These are phyloP conservation scores for Hypsizygus marmoreus DNA, from an alignment of 768 basidiomycete species.

Conservation along the genomic window DNA sequence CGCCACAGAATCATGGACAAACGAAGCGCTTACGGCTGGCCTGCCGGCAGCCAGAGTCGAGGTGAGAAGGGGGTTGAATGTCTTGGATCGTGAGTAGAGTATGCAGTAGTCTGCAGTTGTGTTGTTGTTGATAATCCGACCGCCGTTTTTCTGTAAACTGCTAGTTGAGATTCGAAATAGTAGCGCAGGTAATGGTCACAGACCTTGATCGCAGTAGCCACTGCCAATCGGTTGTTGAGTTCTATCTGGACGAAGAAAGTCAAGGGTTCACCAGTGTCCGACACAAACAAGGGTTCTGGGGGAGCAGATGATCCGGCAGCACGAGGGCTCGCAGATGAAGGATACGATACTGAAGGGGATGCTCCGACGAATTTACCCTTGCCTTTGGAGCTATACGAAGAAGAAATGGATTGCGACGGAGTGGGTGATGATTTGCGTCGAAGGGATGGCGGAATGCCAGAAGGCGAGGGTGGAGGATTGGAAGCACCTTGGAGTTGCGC, in stretches of 20 bases:
- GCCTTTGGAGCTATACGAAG: conserved; percentile 4
- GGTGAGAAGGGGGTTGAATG: conserved; percentile 46
- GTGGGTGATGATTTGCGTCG: conserved; percentile 16
- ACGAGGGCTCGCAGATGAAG: conserved; percentile 1
- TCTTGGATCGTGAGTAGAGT: conserved; percentile 51
- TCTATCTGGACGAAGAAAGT: conserved; percentile 73
- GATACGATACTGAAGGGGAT: conserved; percentile 4
- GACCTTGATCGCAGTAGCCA: conserved; percentile 65
- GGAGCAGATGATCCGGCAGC: conserved; percentile 12
- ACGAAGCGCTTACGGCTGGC: conserved; percentile 52
- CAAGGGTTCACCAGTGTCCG: conserved; percentile 42
- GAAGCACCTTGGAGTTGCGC: not conserved
- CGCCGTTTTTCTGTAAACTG: conserved; percentile 60
- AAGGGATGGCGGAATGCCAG: conserved; percentile 16
- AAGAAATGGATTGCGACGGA: conserved; percentile 9
- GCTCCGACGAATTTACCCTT: conserved; percentile 16
- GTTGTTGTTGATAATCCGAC: conserved; percentile 55
- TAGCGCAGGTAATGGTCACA: conserved; percentile 12
- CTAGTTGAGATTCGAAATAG: not conserved
- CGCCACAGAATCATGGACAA: conserved; percentile 54
- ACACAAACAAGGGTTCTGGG: conserved; percentile 43
- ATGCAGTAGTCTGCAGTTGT: conserved; percentile 62
- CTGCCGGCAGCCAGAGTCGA: conserved; percentile 38
- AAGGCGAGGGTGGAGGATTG: conserved; percentile 12
- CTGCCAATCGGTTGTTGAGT: conserved; percentile 49